Base-by-base conservation (phyloP, 768 basidiomycete genomes). In the Tubosaeta brunneosetosa region DNA sequence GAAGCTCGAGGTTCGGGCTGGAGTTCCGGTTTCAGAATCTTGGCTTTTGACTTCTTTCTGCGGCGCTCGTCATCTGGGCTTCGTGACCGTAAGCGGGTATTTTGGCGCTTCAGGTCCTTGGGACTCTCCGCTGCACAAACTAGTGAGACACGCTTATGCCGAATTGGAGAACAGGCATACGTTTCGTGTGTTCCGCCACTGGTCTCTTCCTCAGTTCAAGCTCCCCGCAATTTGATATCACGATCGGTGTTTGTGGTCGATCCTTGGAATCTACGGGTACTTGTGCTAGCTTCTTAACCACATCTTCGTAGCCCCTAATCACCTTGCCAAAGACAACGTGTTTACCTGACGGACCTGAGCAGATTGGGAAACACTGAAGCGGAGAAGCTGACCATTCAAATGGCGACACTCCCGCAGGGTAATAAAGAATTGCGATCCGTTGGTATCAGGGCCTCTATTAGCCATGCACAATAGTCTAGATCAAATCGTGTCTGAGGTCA, bases 381-480 rank as follows among this genome's bases (percentile, higher is more conserved):
- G 41, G 45, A 47, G 40, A 47, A 0, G 56, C 71, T 70, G 70
- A 74, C 91, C 91, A 63, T 87, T 78, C 42, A 91, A 67, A 65
- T 91, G 88, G 4, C 84, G 81, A 55, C 87, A 83, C 14, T 80
- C 77, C n/a, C 79, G 76, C 11, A 94, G 76, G 19, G 92, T 91
- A 55, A 94, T 75, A 65, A 94, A 94, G 65, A 87, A 94, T 57
- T 94, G 92, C 1, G 86, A 88, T 34, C 85, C 84, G 58, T 94
- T 94, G 33, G 92, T 94, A 68, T 88, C 74, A 1, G 86, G 83
- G 3, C 88, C 88, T 57, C 80, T 80, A 67, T 95, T 95, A 10
- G 92, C 92, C 93, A 94, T 95, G 61, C 89, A 91, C 11, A 95
- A 73, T 26, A 94, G 71, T 12, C 83, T 85, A 58, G n/a, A 42